Conservation (phyloP, 1,284 basidiomycete species). For the Erythrobasidium hasegawianum region DNA sequence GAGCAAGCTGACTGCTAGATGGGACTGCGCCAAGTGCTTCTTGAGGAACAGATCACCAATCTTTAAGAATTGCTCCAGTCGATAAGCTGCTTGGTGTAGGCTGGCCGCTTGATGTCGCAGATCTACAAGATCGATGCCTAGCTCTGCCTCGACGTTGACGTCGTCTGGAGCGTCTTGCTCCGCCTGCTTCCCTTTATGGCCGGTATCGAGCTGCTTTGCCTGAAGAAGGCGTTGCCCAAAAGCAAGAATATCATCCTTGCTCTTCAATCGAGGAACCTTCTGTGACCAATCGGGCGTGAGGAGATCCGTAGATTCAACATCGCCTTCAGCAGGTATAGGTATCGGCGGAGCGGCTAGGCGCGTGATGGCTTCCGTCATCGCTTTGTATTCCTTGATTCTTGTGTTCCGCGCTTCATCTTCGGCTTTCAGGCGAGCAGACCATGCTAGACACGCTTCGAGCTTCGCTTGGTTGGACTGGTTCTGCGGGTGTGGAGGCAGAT, state of each 20-base stretch:
- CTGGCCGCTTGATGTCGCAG: slow-evolving; percentile 26
- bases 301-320: not conserved
- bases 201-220: not conserved
- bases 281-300: slow-evolving; percentile 15
- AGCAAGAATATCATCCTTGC: slow-evolving; percentile 21
- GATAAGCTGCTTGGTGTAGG: slow-evolving; percentile 10
- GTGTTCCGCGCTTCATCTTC: slow-evolving; percentile 27
- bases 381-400: slow-evolving; percentile 30
- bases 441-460: slow-evolving; percentile 24
- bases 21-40: slow-evolving; percentile 13
- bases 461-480: slow-evolving; percentile 28
- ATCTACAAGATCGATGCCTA: slow-evolving; percentile 16
- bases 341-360: slow-evolving; percentile 18
- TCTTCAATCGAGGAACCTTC: slow-evolving; percentile 10
- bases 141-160: slow-evolving; percentile 12
- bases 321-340: not conserved
- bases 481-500: slow-evolving; percentile 22
- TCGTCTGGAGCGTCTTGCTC: slow-evolving; percentile 2
- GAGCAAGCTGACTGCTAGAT: slow-evolving; percentile 1
- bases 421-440: slow-evolving; percentile 15
- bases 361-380: slow-evolving; percentile 21
- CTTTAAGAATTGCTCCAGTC: slow-evolving; percentile 25
- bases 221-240: slow-evolving; percentile 13
- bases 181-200: not conserved
- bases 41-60: slow-evolving; percentile 13